Evolutionary conservation across 768 basidiomycete species (phyloP).

Genomic region (Suillus occidentalis): DNA sequence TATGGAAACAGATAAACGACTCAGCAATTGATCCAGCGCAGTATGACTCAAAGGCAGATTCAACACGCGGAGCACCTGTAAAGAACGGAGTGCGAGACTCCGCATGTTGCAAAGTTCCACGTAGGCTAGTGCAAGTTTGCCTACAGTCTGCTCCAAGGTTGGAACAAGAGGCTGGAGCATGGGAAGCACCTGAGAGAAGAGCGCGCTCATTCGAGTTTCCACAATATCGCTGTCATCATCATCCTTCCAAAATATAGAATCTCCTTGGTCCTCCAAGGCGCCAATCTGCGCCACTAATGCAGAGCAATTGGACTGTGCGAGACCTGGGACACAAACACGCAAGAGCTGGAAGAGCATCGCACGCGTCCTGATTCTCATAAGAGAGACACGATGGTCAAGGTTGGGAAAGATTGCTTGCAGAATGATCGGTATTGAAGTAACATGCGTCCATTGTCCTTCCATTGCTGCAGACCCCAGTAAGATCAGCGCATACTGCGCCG

Average conservation of each 20-base stretch:
- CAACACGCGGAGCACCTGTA: constrained; percentile 86
- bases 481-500: constrained; percentile 86
- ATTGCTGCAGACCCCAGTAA: constrained; percentile 78
- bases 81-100: constrained; percentile 80
- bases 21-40: constrained; percentile 77
- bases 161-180: constrained; percentile 72
- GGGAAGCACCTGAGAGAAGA: constrained; percentile 65
- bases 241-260: constrained; percentile 68
- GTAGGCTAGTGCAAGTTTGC: constrained; percentile 77
- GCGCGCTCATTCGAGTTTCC: constrained; percentile 64
- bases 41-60: constrained; percentile 67
- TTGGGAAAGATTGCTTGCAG: constrained; percentile 82
- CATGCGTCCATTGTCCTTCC: constrained; percentile 74
- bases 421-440: constrained; percentile 66
- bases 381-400: constrained; percentile 71
- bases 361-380: constrained; percentile 69
- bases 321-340: constrained; percentile 78
- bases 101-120: constrained; percentile 87
- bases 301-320: constrained; percentile 69
- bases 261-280: constrained; percentile 58
- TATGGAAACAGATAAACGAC: constrained; percentile 81
- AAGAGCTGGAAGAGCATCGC: constrained; percentile 84
- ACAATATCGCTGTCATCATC: constrained; percentile 57
- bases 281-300: constrained; percentile 52
- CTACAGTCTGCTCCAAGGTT: constrained; percentile 73